A percentile compares a stretch with the other conserved stretches of the same genome.
Conservation (phyloP, 129 eudicot species). For the Cynara cardunculus region DNA sequence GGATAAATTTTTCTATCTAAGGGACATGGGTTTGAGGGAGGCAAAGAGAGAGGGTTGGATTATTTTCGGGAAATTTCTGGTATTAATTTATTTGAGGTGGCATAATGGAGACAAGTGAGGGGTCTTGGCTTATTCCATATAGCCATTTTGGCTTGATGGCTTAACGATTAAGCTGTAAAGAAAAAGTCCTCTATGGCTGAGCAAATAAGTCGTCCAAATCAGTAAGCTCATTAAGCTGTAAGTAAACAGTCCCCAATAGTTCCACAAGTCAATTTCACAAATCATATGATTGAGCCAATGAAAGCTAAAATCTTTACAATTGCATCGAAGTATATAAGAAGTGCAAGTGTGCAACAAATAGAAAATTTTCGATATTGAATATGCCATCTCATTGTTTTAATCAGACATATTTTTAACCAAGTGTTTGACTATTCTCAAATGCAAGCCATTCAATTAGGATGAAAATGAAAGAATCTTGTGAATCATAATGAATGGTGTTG, state of each 20-base stretch:
- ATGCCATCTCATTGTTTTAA: neutral
- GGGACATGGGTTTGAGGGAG: neutral
- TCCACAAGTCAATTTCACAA: neutral
- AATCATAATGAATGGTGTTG: neutral
- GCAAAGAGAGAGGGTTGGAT: neutral
- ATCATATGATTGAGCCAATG: neutral
- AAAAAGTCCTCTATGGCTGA: neutral
- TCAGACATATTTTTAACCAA: neutral
- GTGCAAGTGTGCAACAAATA: constrained; percentile 1
- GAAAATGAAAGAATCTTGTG: neutral
- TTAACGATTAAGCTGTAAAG: neutral
- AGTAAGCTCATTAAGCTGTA: neutral
- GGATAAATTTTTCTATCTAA: neutral
- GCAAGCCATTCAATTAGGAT: too few species aligned
- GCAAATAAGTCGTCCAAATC: neutral
- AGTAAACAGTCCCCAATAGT: neutral
- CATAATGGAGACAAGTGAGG: neutral
- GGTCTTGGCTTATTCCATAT: neutral
- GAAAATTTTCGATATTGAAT: neutral
- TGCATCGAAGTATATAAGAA: neutral
- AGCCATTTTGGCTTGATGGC: neutral
- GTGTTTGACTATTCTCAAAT: neutral
- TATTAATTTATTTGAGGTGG: neutral
- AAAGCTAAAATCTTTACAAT: neutral
- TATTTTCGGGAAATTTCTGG: neutral